Evolutionary conservation across 1,139 yeast species (phyloP).

Genomic region (Taiozyma sp.): DNA sequence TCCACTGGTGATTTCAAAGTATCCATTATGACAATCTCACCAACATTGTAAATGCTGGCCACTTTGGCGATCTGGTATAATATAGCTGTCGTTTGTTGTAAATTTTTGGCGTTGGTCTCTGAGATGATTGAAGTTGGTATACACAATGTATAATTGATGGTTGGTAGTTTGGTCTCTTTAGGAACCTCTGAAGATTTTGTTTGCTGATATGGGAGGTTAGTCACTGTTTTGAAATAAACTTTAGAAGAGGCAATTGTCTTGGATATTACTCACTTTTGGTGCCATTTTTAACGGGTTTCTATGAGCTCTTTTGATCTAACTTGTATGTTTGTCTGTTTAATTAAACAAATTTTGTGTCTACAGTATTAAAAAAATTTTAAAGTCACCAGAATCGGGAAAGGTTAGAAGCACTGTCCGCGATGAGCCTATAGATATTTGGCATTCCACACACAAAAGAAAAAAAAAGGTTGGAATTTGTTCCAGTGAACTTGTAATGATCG

Average conservation of each 20-base stretch:
- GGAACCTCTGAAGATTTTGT: too few relatives aligned
- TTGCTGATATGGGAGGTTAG: too few relatives aligned
- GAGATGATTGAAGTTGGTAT: slow-evolving; percentile 60
- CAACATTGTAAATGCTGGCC: slow-evolving; percentile 62
- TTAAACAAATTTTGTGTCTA: too few relatives aligned
- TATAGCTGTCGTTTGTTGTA: slow-evolving; percentile 68
- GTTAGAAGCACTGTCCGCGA: neutral
- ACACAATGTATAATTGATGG: slow-evolving; percentile 46
- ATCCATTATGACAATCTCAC: slow-evolving; percentile 69
- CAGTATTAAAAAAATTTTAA: neutral
- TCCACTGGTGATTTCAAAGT: slow-evolving; percentile 33
- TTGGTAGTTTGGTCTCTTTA: neutral
- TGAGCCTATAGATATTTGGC: neutral
- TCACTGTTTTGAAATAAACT: too few relatives aligned
- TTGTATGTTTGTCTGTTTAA: too few relatives aligned
- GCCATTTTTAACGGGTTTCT: neutral
- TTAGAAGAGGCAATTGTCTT: neutral
- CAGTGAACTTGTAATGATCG: too few relatives aligned
- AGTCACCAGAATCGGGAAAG: neutral
- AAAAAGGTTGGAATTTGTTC: too few relatives aligned
- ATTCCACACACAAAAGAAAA: too few relatives aligned
- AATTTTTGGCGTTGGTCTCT: slow-evolving; percentile 48
- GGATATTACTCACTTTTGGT: neutral
- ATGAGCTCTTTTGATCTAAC: too few relatives aligned
- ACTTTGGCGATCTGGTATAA: slow-evolving; percentile 79